Conservation (phyloP, 1,284 basidiomycete species). For the Austropuccinia psidii region DNA sequence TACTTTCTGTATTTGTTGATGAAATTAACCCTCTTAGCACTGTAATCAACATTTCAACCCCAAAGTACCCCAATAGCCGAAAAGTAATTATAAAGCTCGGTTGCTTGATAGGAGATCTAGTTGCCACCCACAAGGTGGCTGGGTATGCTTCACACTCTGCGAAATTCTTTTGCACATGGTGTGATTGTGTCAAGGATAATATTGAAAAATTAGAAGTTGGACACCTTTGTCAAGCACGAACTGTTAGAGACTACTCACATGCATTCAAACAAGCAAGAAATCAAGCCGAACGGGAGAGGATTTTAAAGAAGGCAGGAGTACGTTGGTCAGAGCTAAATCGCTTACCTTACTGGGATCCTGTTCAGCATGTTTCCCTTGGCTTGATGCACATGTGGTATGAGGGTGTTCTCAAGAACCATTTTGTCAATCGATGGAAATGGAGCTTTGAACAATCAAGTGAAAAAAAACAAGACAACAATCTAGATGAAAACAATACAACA, state of each 20-base stretch:
- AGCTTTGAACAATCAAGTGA: too few species aligned
- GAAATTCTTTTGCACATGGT: neutral
- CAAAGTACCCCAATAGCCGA: neutral
- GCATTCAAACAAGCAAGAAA: too few species aligned
- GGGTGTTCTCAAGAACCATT: neutral
- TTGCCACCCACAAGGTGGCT: constrained; percentile 7
- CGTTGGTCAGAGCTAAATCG: neutral
- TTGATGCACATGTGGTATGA: constrained; percentile 18
- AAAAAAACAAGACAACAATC: too few species aligned
- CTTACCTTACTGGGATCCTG: constrained; percentile 1
- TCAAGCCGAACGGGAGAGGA: neutral
- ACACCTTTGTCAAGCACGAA: too few species aligned
- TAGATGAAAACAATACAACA: too few species aligned
- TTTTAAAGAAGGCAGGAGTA: neutral
- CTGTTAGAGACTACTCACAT: too few species aligned
- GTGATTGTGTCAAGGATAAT: neutral
- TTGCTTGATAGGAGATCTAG: neutral
- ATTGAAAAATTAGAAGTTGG: too few species aligned
- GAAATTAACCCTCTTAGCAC: neutral
- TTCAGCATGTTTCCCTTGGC: neutral
- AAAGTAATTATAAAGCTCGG: neutral
- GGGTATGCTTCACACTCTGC: constrained; percentile 6
- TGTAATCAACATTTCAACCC: neutral
- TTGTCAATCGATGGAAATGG: too few species aligned
- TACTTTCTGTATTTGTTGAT: neutral